These are phyloP conservation scores for Lippia alba DNA, from an alignment of 305 asterid species.

Conservation along the genomic window DNA sequence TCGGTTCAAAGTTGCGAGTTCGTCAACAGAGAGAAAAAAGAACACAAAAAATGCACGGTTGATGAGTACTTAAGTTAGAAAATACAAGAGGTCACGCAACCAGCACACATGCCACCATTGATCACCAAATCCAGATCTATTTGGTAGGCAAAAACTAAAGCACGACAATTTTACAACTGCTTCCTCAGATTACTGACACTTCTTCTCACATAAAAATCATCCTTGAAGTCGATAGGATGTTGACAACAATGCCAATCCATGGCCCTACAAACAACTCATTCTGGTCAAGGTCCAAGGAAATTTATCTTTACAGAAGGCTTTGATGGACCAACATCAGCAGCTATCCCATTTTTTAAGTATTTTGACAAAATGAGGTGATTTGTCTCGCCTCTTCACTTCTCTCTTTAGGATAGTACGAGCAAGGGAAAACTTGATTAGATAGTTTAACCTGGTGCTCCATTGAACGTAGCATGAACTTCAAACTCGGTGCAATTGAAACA, in stretches of 20 bases:
- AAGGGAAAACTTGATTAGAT: conserved; percentile 52
- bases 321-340: conserved; percentile 47
- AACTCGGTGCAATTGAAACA: conserved; percentile 36
- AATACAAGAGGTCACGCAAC: too few species aligned
- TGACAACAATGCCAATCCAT: conserved; percentile 70
- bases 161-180: conserved; percentile 33
- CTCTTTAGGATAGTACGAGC: conserved; percentile 70
- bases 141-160: too few species aligned
- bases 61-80: too few species aligned
- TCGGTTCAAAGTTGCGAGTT: too few species aligned
- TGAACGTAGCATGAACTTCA: conserved; percentile 49
- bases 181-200: conserved; percentile 73
- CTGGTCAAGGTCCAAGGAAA: conserved; percentile 54
- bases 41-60: too few species aligned
- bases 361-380: conserved; percentile 60
- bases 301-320: conserved; percentile 42
- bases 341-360: conserved; percentile 46
- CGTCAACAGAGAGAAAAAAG: too few species aligned
- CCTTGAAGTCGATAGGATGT: conserved; percentile 55
- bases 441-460: conserved; percentile 53
- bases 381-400: conserved; percentile 57
- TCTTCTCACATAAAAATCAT: conserved; percentile 59
- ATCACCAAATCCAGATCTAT: too few species aligned
- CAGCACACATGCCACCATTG: too few species aligned
- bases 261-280: conserved; percentile 87